phyloP scores from a whole-genome alignment of 345 rosid genomes.

The Rhodamnia rubescens region DNA sequence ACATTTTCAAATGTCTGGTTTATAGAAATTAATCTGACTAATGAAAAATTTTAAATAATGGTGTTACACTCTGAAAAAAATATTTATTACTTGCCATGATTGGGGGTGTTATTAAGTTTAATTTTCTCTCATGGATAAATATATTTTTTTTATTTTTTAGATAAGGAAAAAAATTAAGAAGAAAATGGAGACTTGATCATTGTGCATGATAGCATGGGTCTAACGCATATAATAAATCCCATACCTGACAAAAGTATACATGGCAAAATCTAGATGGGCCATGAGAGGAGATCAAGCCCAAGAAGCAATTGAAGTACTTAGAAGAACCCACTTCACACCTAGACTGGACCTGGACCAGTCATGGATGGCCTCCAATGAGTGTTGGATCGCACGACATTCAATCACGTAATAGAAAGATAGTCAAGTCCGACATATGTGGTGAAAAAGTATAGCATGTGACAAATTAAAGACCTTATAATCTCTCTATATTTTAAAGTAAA shows the following conservation, averaged over 20 bases:
- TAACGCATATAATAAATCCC: neutral
- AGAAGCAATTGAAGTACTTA: neutral
- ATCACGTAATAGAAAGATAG: neutral
- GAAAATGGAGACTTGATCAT: neutral
- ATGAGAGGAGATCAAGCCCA: neutral
- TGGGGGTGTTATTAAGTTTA: no score
- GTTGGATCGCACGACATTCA: neutral
- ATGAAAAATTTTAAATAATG: no score
- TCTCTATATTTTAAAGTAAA: neutral
- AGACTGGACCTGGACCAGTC: neutral
- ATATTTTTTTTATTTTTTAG: no score
- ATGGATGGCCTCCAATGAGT: neutral
- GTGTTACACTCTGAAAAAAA: no score
- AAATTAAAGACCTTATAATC: neutral
- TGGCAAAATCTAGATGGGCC: neutral
- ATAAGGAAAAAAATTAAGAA: neutral
- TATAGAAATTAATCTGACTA: no score
- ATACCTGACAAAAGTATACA: neutral
- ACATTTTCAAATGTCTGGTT: no score
- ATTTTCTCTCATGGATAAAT: neutral
- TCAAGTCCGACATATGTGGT: neutral
- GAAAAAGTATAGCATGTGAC: neutral
- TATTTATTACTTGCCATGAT: no score
- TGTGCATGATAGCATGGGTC: neutral
- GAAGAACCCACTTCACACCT: neutral